Conservation (phyloP, 1,139 yeast species). For the Waltiozyma sp. region DNA sequence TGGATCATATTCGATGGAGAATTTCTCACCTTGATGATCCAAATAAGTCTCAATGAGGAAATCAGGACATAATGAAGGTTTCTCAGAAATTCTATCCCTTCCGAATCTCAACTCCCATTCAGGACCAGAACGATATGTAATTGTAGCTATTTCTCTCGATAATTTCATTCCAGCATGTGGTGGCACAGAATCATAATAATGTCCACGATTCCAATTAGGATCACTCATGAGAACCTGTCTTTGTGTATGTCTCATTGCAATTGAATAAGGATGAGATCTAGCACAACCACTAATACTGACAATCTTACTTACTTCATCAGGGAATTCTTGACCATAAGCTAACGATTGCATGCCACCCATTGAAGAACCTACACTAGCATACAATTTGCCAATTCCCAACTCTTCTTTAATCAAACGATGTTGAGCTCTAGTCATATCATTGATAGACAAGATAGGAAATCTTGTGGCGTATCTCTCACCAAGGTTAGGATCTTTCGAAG, state of each 20-base stretch:
- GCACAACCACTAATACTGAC: conserved; percentile 86
- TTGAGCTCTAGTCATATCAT: conserved; percentile 90
- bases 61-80: conserved; percentile 80
- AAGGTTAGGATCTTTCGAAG: conserved; percentile 67
- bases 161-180: conserved; percentile 94
- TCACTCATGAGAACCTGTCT: conserved; percentile 91
- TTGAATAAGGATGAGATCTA: conserved; percentile 85
- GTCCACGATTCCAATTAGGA: conserved; percentile 90
- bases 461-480: conserved; percentile 64
- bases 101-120: conserved; percentile 96
- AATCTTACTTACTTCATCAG: conserved; percentile 60
- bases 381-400: conserved; percentile 50
- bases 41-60: conserved; percentile 83
- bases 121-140: conserved; percentile 90
- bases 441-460: conserved; percentile 76
- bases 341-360: conserved; percentile 97
- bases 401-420: conserved; percentile 50
- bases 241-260: conserved; percentile 88
- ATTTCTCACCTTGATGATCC: conserved; percentile 92
- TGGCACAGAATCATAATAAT: conserved; percentile 66
- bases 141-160: conserved; percentile 88
- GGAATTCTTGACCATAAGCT: conserved; percentile 79
- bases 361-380: conserved; percentile 83
- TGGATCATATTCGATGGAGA: conserved; percentile 84
- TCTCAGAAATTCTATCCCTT: conserved; percentile 74